A percentile compares a stretch with the other conserved stretches of the same genome.
Evolutionary conservation across 176 grass and related monocot genomes (phyloP).

Genomic region (Avena eriantha): DNA sequence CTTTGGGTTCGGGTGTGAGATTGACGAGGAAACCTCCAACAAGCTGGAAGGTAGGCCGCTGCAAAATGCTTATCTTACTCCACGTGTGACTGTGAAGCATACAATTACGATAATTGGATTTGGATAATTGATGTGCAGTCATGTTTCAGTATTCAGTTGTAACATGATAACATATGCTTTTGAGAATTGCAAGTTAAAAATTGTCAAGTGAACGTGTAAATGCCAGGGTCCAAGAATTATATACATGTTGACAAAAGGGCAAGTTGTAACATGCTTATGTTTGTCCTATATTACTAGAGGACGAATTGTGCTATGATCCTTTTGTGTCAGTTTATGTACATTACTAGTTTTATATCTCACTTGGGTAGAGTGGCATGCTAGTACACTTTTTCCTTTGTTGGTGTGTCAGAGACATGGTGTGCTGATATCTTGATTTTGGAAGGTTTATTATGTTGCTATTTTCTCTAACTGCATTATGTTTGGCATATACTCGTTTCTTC

Average conservation of each 20-base stretch:
- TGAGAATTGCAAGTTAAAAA: background rate
- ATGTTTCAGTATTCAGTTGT: background rate
- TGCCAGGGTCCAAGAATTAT: background rate
- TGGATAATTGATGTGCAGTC: background rate
- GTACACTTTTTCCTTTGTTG: background rate
- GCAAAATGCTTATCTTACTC: background rate
- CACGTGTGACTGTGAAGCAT: background rate
- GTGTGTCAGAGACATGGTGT: background rate
- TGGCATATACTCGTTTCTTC: background rate
- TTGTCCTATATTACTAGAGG: background rate
- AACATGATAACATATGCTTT: background rate
- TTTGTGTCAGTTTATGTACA: background rate
- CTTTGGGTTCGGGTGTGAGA: constrained; percentile 93
- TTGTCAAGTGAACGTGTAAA: background rate
- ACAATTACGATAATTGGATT: background rate
- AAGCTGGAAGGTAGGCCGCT: constrained; percentile 73
- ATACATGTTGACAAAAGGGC: background rate
- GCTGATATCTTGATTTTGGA: background rate
- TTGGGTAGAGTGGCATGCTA: background rate
- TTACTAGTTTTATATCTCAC: background rate
- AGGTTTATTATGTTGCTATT: background rate
- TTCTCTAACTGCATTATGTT: background rate
- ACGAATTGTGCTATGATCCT: background rate
- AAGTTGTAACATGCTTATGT: constrained; percentile 1
- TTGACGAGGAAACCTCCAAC: constrained; percentile 88